Evolutionary conservation across 805 yeast genomes (phyloP).

Genomic region (Pichia heedii): DNA sequence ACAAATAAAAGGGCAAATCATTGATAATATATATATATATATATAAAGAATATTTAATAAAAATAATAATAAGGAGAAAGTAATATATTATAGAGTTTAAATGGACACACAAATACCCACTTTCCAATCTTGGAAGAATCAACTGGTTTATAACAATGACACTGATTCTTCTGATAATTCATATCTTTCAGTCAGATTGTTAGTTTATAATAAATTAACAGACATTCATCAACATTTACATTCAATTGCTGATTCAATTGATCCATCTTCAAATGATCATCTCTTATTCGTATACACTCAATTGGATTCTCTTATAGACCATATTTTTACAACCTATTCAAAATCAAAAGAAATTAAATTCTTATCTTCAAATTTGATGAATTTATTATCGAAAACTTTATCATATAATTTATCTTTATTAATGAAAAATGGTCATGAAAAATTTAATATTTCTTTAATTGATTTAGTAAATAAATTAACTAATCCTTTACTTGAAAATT

Average conservation of each 20-base stretch:
- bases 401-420: constrained; percentile 17
- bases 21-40: too few species aligned
- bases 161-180: constrained; percentile 1
- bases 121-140: background rate
- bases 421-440: constrained; percentile 25
- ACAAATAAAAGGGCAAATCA: too few species aligned
- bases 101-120: background rate
- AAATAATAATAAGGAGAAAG: too few species aligned
- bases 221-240: constrained; percentile 1
- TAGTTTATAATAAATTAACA: constrained; percentile 1
- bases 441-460: constrained; percentile 24
- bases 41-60: too few species aligned
- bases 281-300: constrained; percentile 17
- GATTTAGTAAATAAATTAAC: constrained; percentile 21
- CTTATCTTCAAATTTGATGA: constrained; percentile 19
- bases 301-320: constrained; percentile 16
- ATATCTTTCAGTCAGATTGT: background rate
- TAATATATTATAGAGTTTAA: too few species aligned
- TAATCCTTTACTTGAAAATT: constrained; percentile 13
- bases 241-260: background rate
- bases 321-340: constrained; percentile 14
- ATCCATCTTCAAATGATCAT: constrained; percentile 13
- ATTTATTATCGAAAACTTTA: constrained; percentile 19
- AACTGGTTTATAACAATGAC: constrained; percentile 5
- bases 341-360: constrained; percentile 18